Base-by-base conservation (phyloP, 2,329 filamentous ascomycete genomes). In the Neocatenulostroma microsporum region DNA sequence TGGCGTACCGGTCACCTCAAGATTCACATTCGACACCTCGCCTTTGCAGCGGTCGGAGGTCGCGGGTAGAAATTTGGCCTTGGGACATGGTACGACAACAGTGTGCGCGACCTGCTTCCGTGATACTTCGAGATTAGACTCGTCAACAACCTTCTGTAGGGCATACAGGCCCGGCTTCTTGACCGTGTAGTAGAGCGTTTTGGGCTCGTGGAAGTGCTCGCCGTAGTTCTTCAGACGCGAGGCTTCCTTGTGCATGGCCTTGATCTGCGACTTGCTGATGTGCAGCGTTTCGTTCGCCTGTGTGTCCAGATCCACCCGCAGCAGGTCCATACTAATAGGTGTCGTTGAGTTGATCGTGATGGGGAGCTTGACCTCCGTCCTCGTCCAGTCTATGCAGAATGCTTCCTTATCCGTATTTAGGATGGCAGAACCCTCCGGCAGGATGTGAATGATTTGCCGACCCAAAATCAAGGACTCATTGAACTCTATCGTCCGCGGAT, bases 371-470 rank as follows among this genome's bases (percentile, higher is more conserved):
- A 80, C 74, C 7, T 73, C 67, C 20, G 72, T 70, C 40, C 72
- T 76, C 15, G 74, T 67, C 28, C 70, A 67, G 39, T 81, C 80
- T 31, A 98, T 65, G 61, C 91, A 98, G 61, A 91, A 91, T 0
- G 87, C 74, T n/a, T 72, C 66, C 40, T 76, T 73, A 30, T 87
- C 75, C 1, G 87, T 86, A 54, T 98, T 98, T 44, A 98, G 69
- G 32, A 87, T 72, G 11, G 88, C 91, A 32, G 88, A 53, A 68
- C 93, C 93, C 69, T 98, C 91, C 2, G 91, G 91, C 37, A 98
- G 69, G 55, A 98, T 94, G 58, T 98, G 91, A 62, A 98, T 89
- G 51, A 95, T 94, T 65, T 96, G 88, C 60, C 87, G 91, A 55
- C 91, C 91, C 64, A 94, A 74, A 46, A 98, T 96, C 54, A 96